Evolutionary conservation across 441 rosid species (phyloP).

Genomic region (Erodium trifolium): DNA sequence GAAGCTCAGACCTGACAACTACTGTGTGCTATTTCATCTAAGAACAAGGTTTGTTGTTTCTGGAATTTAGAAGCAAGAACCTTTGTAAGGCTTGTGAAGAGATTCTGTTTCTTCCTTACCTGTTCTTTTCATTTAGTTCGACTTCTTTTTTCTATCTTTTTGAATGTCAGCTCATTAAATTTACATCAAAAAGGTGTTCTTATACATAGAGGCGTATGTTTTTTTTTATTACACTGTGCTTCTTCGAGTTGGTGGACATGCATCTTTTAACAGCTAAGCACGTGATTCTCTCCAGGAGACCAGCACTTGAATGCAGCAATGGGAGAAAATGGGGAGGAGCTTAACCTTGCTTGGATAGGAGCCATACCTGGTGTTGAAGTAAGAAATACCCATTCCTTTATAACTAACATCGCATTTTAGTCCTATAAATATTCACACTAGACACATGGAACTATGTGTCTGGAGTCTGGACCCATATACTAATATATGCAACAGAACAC

Average conservation of each 20-base stretch:
- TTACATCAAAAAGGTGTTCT: background rate
- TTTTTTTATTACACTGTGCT: background rate
- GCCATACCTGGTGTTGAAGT: slow-evolving; percentile 27
- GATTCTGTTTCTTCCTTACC: background rate
- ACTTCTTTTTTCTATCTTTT: background rate
- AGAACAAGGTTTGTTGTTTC: background rate
- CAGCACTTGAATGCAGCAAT: slow-evolving; percentile 23
- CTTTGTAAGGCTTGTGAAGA: background rate
- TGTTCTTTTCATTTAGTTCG: background rate
- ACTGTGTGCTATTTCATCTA: background rate
- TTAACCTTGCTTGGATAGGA: slow-evolving; percentile 35
- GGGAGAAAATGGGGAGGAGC: slow-evolving; percentile 15
- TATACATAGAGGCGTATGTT: background rate
- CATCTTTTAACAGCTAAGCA: slow-evolving; percentile 18
- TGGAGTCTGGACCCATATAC: background rate
- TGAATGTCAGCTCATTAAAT: background rate
- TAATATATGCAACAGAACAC: background rate
- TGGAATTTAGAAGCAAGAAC: background rate
- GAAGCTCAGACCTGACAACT: background rate
- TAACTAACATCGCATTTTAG: background rate
- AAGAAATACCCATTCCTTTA: slow-evolving; percentile 14
- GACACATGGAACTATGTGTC: background rate
- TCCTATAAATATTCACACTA: slow-evolving; percentile 1
- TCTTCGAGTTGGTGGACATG: background rate
- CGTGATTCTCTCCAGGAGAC: slow-evolving; percentile 20